phyloP scores from a whole-genome alignment of 352 stramenopile genomes.

The Pythium utonaiense region DNA sequence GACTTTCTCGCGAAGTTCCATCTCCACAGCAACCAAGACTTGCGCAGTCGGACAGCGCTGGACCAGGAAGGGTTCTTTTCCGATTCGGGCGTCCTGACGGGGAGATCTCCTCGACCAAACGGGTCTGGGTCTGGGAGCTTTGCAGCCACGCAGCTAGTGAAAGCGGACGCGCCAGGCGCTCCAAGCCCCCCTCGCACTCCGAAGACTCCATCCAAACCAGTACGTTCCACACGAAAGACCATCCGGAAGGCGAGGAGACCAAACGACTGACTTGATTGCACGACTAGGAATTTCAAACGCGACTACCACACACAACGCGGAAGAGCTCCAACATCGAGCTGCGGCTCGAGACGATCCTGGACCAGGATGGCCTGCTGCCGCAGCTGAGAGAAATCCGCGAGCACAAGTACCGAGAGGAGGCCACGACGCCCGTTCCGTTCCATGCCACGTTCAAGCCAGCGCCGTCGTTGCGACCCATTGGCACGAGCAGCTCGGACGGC shows the following conservation, averaged over 20 bases:
- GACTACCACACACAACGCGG: conserved; percentile 56
- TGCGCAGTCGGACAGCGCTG: conserved; percentile 44
- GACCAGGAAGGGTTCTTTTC: conserved; percentile 42
- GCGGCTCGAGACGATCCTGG: conserved; percentile 51
- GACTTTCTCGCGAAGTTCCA: conserved; percentile 75
- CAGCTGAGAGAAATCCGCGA: conserved; percentile 49
- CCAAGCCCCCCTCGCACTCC: conserved; percentile 1
- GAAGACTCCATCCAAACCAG: conserved; percentile 7
- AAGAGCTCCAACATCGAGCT: conserved; percentile 61
- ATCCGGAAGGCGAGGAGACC: too few species aligned
- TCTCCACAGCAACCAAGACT: conserved; percentile 58
- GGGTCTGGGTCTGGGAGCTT: not conserved
- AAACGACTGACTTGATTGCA: not conserved
- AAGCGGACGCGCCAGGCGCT: conserved; percentile 9
- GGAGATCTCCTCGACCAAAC: not conserved
- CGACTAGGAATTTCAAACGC: conserved; percentile 30
- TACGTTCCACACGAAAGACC: not conserved
- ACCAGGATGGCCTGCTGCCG: conserved; percentile 54
- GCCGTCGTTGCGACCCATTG: conserved; percentile 15
- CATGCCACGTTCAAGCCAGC: conserved; percentile 20
- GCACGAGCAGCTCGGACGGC: not conserved
- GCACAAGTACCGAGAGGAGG: conserved; percentile 48
- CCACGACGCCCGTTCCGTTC: conserved; percentile 11
- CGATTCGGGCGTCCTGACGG: not conserved
- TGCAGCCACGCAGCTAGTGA: conserved; percentile 10